Base-by-base conservation (phyloP, 2,329 filamentous ascomycete genomes). In the Meredithiella fracta region DNA sequence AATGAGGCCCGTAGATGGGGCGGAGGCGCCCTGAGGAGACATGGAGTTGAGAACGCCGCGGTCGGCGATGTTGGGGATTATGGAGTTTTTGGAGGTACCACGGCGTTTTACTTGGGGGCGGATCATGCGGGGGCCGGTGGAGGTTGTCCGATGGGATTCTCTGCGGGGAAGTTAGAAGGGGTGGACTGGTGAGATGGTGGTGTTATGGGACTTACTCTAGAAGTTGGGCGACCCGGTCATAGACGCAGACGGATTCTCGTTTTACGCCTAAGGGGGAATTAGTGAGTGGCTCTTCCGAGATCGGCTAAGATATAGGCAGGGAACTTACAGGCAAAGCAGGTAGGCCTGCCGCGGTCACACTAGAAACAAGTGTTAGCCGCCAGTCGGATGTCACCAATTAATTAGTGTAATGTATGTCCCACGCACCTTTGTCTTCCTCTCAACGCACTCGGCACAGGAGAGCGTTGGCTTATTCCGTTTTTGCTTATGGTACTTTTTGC, bases 401-500 rank as follows among this genome's bases (percentile, higher is more conserved):
- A 15, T 3, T 9, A n/a, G 1, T 37, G 34, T 37, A 11, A 15
- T 7, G 29, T 14, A 31, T 15, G 11, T 3, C 23, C 8, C 56
- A 68, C 75, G 61, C 65, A 83, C 83, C 74, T 87, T 90, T 23
- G 85, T 90, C 70, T 90, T 90, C 62, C 85, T 74, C 68, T 88
- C 84, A 22, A 90, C 86, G 64, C 86, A 91, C 65, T 88, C 84
- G 60, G 82, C 77, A 63, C 86, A 90, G 51, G 83, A 87, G 60
- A 90, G 65, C 1, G 85, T 90, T 2, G 86, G 86, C 67, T 91
- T 91, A 69, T 91, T 91, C 51, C 86, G 79, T 71, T 85, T 89
- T 70, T 90, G 85, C 69, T 85, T 87, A 71, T 85, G 86, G 66
- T 70, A 75, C 9, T 53, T 53, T 22, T 56, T 56, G 22, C 53